Evolutionary conservation across 345 rosid genomes (phyloP), one percentile per base, ranked within the genome.

Genomic region (Camelina hispida): DNA sequence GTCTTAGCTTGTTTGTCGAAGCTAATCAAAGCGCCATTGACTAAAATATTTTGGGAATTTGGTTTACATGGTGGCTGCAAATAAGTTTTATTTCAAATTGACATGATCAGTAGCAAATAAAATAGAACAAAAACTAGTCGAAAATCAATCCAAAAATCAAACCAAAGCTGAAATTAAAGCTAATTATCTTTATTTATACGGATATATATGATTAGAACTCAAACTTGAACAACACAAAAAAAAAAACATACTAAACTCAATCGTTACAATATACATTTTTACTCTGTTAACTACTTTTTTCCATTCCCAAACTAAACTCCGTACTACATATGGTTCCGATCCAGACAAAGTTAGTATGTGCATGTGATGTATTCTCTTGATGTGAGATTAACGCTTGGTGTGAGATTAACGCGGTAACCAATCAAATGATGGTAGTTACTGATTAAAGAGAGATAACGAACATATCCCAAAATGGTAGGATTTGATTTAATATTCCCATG

Each of bases 401-500:
- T 50, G 62, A 66, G 32, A 48, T 58, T 18, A 59, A 59, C 13
- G 54, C 62, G 46, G 73, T 58, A 35, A 74, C 44, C 61, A 50
- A 59, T 67, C 12, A 68, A 68, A 68, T 22, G 28, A 51, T 50
- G 20, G 32, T 22, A 28, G 30, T 44, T 68, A 48, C 17, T 12
- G 22, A n/a, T 9, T 55, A 52, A 6, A 42, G 15, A 40, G 59
- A 44, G 69, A 62, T 55, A 62, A 46, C 66, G 65, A 77, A 56
- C 80, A 76, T 76, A 62, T 76, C 66, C 71, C 66, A 77, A 77
- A 70, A 64, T 38, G 57, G 71, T 44, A 70, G 60, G 76, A 69
- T 48, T 62, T 55, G 38, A 60, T 54, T 25, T 37, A 35, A 70
- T 63, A 63, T 62, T 70, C 51, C 16, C 53, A 62, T 70, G 46